Percentiles rank a stretch among this genome's conserved stretches.
Conservation (phyloP, 1,284 basidiomycete genomes). For the Apiotrichum veenhuisii region DNA sequence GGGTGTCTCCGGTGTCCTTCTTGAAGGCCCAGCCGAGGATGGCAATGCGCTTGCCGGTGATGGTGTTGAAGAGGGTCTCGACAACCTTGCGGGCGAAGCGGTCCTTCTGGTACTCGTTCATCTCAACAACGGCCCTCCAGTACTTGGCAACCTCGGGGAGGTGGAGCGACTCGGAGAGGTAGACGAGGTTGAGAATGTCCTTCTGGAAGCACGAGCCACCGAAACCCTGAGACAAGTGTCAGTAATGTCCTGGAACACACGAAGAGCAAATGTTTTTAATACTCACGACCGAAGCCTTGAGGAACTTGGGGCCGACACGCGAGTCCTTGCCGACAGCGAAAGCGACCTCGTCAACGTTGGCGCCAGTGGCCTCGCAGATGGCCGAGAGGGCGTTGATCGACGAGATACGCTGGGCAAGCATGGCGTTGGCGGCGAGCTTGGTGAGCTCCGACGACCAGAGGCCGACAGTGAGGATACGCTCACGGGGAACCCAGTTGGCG, state of each 20-base stretch:
- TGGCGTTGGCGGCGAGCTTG: slow-evolving; percentile 97
- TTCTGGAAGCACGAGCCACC: slow-evolving; percentile 99
- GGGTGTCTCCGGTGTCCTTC: slow-evolving; percentile 94
- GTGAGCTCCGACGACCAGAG: slow-evolving; percentile 98
- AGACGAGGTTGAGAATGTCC: slow-evolving; percentile 98
- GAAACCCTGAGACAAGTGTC: slow-evolving; percentile 58
- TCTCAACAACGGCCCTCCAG: slow-evolving; percentile 90
- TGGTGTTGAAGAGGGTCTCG: slow-evolving; percentile 93
- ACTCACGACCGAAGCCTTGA: slow-evolving; percentile 61
- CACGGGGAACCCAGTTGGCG: slow-evolving; percentile 86
- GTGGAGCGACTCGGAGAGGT: slow-evolving; percentile 88
- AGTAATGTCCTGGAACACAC: neutral
- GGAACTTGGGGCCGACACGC: slow-evolving; percentile 91
- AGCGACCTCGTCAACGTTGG: slow-evolving; percentile 97
- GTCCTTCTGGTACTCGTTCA: slow-evolving; percentile 94
- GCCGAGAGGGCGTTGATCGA: slow-evolving; percentile 97
- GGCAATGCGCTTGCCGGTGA: slow-evolving; percentile 77
- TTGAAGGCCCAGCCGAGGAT: slow-evolving; percentile 90
- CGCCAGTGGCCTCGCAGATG: slow-evolving; percentile 99
- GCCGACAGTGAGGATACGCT: slow-evolving; percentile 87
- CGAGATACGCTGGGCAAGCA: slow-evolving; percentile 97
- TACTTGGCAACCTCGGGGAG: slow-evolving; percentile 97
- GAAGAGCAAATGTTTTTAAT: neutral
- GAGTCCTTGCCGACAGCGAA: slow-evolving; percentile 89
- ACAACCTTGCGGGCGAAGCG: slow-evolving; percentile 86